Evolutionary conservation across 2,329 filamentous ascomycete genomes (phyloP).

Genomic region (Thermochaetoides dissita): DNA sequence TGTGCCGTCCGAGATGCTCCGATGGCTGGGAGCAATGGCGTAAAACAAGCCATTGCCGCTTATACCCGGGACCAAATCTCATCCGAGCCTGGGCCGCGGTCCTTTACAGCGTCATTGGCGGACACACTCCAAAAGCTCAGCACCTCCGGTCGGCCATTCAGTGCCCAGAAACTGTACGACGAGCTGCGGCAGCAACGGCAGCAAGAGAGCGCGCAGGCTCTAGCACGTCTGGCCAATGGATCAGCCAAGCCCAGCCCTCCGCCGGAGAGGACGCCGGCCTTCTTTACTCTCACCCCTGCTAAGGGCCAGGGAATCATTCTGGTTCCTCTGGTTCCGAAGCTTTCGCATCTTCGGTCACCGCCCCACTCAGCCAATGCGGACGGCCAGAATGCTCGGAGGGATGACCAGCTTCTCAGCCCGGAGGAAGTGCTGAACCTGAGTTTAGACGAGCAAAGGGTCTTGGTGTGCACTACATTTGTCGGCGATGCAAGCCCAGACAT

Average conservation of each 20-base stretch:
- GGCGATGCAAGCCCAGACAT: constrained; percentile 52
- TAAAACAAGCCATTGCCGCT: constrained; percentile 51
- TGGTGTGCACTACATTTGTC: constrained; percentile 54
- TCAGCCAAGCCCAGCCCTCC: constrained; percentile 22
- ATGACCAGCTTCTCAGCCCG: constrained; percentile 14
- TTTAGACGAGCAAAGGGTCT: constrained; percentile 48
- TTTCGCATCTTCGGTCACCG: constrained; percentile 20
- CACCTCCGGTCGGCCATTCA: constrained; percentile 38
- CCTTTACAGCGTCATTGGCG: constrained; percentile 44
- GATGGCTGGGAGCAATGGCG: constrained; percentile 36
- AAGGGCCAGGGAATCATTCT: constrained; percentile 40
- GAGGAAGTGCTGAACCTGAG: constrained; percentile 39
- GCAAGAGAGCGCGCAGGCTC: constrained; percentile 28
- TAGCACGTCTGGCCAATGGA: constrained; percentile 31
- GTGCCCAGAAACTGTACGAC: constrained; percentile 40
- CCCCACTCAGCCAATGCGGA: constrained; percentile 18
- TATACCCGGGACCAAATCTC: constrained; percentile 36
- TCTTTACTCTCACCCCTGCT: constrained; percentile 41
- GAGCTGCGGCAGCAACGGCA: constrained; percentile 35
- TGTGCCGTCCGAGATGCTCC: constrained; percentile 40
- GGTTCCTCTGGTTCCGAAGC: constrained; percentile 28
- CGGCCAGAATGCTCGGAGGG: constrained; percentile 11
- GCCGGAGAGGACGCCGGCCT: constrained; percentile 30
- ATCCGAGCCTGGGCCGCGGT: constrained; percentile 31
- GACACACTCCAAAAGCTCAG: constrained; percentile 42